Evolutionary conservation across 495 filamentous ascomycete genomes (phyloP).

Genomic region (Penicillium canescens): DNA sequence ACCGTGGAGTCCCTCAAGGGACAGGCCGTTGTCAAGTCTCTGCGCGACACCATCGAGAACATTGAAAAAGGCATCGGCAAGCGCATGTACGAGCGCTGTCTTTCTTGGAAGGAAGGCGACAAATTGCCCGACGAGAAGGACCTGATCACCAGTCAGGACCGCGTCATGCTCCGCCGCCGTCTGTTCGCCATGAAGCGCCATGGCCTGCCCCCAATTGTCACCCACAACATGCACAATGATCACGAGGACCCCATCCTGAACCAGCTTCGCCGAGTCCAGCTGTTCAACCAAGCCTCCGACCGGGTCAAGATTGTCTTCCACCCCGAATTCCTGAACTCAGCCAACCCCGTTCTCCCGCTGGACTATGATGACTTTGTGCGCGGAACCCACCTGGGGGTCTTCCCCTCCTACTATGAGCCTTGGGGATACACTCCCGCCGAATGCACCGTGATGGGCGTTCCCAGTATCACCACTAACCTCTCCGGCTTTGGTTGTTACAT

Average conservation of each 20-base stretch:
- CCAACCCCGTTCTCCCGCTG: slow-evolving; percentile 90
- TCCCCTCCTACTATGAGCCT: slow-evolving; percentile 97
- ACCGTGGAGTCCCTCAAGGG: slow-evolving; percentile 96
- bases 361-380: slow-evolving; percentile 99
- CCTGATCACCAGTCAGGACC: slow-evolving; percentile 84
- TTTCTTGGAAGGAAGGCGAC: slow-evolving; percentile 93
- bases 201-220: slow-evolving; percentile 88
- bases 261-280: slow-evolving; percentile 91
- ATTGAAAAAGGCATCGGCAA: slow-evolving; percentile 90
- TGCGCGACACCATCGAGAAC: slow-evolving; percentile 86
- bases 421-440: slow-evolving; percentile 99
- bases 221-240: slow-evolving; percentile 99
- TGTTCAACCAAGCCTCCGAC: slow-evolving; percentile 94
- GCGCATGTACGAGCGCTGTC: slow-evolving; percentile 88
- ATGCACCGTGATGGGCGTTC: slow-evolving; percentile 99
- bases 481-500: slow-evolving; percentile 99
- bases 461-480: slow-evolving; percentile 96
- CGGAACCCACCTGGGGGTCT: slow-evolving; percentile 92
- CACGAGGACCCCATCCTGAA: slow-evolving; percentile 91
- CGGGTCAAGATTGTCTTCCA: slow-evolving; percentile 98
- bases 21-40: slow-evolving; percentile 94
- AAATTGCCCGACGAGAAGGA: slow-evolving; percentile 95
- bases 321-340: slow-evolving; percentile 93
- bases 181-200: slow-evolving; percentile 96
- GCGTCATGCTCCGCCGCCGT: slow-evolving; percentile 86